These are phyloP conservation scores for Debaryomyces castellii DNA, from an alignment of 805 yeast species.

Conservation along the genomic window DNA sequence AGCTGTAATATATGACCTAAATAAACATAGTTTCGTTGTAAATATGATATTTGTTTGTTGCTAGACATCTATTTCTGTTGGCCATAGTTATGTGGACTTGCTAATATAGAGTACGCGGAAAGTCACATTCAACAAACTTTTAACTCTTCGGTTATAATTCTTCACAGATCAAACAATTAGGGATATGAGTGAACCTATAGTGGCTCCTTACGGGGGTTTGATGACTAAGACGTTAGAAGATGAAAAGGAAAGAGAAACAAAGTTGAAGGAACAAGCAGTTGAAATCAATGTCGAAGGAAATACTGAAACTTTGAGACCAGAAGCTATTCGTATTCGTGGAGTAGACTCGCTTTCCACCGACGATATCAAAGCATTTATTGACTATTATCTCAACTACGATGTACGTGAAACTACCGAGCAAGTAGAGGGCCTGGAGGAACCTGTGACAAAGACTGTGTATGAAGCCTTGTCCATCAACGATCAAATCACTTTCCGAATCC, in stretches of 20 bases:
- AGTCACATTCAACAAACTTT: not conserved
- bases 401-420: conserved; percentile 13
- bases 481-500: conserved; percentile 43
- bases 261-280: conserved; percentile 30
- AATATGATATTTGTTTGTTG: too few species aligned
- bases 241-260: conserved; percentile 31
- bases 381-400: conserved; percentile 40
- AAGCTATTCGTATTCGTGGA: conserved; percentile 53
- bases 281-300: conserved; percentile 31
- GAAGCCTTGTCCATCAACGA: conserved; percentile 24
- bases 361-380: conserved; percentile 58
- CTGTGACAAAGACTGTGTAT: conserved; percentile 12
- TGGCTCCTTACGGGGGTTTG: conserved; percentile 43
- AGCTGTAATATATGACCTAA: not conserved
- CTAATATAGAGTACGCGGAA: not conserved
- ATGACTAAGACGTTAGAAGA: conserved; percentile 39
- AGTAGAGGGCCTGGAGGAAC: conserved; percentile 14
- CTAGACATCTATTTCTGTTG: too few species aligned
- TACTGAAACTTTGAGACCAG: conserved; percentile 39
- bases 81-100: too few species aligned
- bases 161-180: too few species aligned
- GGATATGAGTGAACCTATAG: conserved; percentile 23
- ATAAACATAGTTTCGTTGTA: not conserved
- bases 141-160: not conserved
- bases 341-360: conserved; percentile 64